Conservation (phyloP, 1,139 yeast genomes). For the Lipomyces yarrowii region DNA sequence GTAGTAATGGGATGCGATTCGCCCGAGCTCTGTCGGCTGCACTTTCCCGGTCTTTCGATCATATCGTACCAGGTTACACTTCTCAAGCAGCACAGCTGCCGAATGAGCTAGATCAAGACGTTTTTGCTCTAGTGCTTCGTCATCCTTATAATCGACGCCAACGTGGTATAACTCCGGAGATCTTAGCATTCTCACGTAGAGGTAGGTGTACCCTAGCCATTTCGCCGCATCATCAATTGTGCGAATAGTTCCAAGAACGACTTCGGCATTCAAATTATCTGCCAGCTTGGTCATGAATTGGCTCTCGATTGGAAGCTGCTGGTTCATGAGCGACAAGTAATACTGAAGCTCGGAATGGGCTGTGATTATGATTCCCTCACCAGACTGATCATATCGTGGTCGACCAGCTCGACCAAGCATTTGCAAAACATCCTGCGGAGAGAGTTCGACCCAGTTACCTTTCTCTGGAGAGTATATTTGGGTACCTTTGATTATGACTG, state of each 20-base stretch:
- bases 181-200: conserved; percentile 73
- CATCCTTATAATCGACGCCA: conserved; percentile 64
- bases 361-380: conserved; percentile 56
- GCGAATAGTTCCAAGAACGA: conserved; percentile 49
- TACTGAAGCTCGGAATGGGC: conserved; percentile 43
- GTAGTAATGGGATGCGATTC: conserved; percentile 85
- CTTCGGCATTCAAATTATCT: conserved; percentile 54
- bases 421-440: conserved; percentile 56
- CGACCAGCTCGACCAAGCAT: conserved; percentile 47
- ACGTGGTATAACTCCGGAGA: conserved; percentile 78
- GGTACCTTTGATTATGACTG: conserved; percentile 63
- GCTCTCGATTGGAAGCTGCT: conserved; percentile 55
- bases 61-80: conserved; percentile 58
- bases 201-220: conserved; percentile 58
- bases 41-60: conserved; percentile 53
- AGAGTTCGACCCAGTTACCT: conserved; percentile 60
- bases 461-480: conserved; percentile 80
- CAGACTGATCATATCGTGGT: conserved; percentile 58
- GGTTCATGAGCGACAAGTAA: conserved; percentile 51
- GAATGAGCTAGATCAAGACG: conserved; percentile 74
- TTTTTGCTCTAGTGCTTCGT: conserved; percentile 52
- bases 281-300: conserved; percentile 49
- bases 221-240: conserved; percentile 48
- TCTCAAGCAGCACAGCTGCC: conserved; percentile 62
- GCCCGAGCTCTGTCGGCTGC: conserved; percentile 74